Evolutionary conservation across 2,329 filamentous ascomycete species (phyloP).

Genomic region (Calonectria naviculata): DNA sequence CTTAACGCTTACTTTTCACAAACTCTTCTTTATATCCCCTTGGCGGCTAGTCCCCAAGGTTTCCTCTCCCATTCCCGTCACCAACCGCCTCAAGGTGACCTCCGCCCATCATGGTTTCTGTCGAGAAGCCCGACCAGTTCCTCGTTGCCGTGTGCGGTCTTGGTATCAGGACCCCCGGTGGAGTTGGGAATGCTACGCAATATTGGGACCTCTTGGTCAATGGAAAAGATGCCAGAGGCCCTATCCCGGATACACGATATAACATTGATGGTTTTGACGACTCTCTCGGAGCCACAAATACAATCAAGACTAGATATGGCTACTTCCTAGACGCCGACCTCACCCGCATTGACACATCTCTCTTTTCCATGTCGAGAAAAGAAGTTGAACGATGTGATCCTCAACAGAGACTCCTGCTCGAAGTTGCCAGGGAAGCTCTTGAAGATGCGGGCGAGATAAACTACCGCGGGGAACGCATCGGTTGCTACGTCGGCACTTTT

Average conservation of each 20-base stretch:
- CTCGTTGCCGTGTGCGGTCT: slow-evolving; percentile 43
- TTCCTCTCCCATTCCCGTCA: not conserved
- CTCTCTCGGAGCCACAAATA: slow-evolving; percentile 25
- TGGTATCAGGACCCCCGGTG: slow-evolving; percentile 38
- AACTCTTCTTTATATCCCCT: not conserved
- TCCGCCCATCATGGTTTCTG: not conserved
- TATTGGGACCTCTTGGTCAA: slow-evolving; percentile 40
- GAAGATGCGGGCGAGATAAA: slow-evolving; percentile 47
- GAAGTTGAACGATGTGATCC: slow-evolving; percentile 50
- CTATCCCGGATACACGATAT: slow-evolving; percentile 34
- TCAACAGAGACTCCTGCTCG: slow-evolving; percentile 49
- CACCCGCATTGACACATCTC: slow-evolving; percentile 37
- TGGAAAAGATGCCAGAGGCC: slow-evolving; percentile 33
- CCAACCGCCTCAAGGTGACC: not conserved
- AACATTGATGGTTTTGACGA: slow-evolving; percentile 33
- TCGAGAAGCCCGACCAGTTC: not conserved
- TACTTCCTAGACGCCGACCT: slow-evolving; percentile 47
- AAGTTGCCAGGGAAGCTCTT: slow-evolving; percentile 48
- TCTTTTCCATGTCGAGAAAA: slow-evolving; percentile 39
- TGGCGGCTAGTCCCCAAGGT: not conserved
- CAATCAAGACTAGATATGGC: slow-evolving; percentile 35
- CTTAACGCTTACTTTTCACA: not conserved
- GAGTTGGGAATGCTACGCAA: slow-evolving; percentile 27
- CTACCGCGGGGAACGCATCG: slow-evolving; percentile 44
- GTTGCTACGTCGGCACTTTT: slow-evolving; percentile 48